Conservation (phyloP, 306 rosid species). For the Abrus precatorius region DNA sequence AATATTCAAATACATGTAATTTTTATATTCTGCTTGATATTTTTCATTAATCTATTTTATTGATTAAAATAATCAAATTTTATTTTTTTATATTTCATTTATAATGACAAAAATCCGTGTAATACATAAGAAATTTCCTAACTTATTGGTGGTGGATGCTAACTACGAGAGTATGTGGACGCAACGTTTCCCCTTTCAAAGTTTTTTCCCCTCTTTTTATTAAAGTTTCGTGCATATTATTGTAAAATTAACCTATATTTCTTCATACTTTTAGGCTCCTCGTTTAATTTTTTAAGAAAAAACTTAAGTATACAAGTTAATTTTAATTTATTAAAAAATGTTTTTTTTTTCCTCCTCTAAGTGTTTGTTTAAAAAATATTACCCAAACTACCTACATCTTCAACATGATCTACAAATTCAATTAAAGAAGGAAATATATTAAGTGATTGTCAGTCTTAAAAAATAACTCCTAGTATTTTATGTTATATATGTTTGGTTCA, state of each 20-base stretch:
- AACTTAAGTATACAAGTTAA: too few relatives aligned
- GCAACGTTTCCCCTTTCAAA: not conserved
- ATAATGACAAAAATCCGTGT: not conserved
- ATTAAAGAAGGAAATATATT: not conserved
- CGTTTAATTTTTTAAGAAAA: too few relatives aligned
- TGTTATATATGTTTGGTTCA: not conserved
- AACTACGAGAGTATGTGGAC: not conserved
- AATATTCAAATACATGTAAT: not conserved
- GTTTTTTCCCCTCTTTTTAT: not conserved
- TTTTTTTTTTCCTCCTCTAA: too few relatives aligned
- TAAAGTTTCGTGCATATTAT: not conserved
- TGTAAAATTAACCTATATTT: too few relatives aligned
- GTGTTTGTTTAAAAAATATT: too few relatives aligned
- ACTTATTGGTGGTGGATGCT: not conserved
- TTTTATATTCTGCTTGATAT: not conserved
- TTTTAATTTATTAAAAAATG: too few relatives aligned
- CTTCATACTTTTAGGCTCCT: too few relatives aligned
- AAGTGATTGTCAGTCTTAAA: not conserved
- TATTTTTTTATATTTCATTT: not conserved
- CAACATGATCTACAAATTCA: not conserved
- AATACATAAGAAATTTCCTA: not conserved
- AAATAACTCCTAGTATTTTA: not conserved
- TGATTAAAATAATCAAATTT: not conserved
- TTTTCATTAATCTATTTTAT: not conserved
- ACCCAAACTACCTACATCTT: not conserved